Conservation (phyloP, 805 yeast genomes). For the Nakazawaea wyomingensis region DNA sequence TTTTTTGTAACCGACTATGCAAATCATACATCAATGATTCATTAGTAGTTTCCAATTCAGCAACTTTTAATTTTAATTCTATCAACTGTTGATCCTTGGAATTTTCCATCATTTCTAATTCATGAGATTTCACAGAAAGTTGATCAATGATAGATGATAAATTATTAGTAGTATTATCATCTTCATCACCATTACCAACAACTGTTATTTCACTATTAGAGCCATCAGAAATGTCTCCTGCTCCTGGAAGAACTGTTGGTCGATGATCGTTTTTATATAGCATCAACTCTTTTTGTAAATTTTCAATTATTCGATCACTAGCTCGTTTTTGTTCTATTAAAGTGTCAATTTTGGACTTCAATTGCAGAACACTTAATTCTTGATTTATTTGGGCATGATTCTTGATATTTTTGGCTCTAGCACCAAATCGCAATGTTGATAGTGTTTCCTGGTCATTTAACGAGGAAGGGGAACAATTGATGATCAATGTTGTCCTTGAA, state of each 20-base stretch:
- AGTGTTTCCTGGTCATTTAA: constrained; percentile 58
- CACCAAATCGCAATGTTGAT: constrained; percentile 70
- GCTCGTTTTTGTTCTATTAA: constrained; percentile 1
- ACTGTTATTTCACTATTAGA: constrained; percentile 16
- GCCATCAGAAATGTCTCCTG: neutral
- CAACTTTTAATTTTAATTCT: constrained; percentile 12
- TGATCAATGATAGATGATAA: constrained; percentile 17
- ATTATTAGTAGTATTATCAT: constrained; percentile 18
- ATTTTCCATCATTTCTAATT: constrained; percentile 1
- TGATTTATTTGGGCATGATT: constrained; percentile 62
- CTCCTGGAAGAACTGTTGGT: neutral
- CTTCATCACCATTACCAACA: constrained; percentile 18
- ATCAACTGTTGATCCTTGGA: constrained; percentile 11
- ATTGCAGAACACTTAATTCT: constrained; percentile 34
- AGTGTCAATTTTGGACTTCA: neutral
- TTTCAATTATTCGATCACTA: constrained; percentile 3
- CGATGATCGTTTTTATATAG: neutral
- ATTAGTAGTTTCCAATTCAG: constrained; percentile 14
- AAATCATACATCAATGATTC: constrained; percentile 20
- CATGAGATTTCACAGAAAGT: neutral
- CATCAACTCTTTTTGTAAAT: neutral
- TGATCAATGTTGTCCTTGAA: constrained; percentile 66
- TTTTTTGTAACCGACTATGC: constrained; percentile 20
- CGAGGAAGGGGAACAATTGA: constrained; percentile 65
- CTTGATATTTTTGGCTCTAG: constrained; percentile 61